Conservation (phyloP, 768 basidiomycete species). For the Mycena rebaudengoi region DNA sequence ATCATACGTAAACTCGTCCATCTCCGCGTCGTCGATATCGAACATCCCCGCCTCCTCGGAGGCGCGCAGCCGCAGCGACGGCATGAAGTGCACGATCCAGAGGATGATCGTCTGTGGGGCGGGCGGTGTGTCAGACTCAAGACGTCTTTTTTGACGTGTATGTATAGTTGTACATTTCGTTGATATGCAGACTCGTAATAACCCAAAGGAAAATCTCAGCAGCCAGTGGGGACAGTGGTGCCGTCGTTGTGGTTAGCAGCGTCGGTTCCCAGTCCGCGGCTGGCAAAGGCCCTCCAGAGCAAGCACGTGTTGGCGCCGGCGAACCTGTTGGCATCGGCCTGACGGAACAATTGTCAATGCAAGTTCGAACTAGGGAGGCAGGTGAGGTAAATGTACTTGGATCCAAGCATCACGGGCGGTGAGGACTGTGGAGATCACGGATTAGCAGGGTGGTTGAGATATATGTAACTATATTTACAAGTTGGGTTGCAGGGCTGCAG, state of each 20-base stretch:
- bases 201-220: too few relatives aligned
- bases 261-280: slow-evolving; percentile 1
- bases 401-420: slow-evolving; percentile 9
- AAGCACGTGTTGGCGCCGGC: slow-evolving; percentile 6
- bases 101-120: slow-evolving; percentile 74
- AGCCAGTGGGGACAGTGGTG: neutral
- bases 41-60: slow-evolving; percentile 74
- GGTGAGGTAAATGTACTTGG: too few relatives aligned
- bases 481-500: slow-evolving; percentile 44
- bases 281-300: slow-evolving; percentile 7
- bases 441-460: neutral
- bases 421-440: neutral
- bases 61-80: slow-evolving; percentile 77
- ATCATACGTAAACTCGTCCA: slow-evolving; percentile 91
- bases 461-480: neutral
- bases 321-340: slow-evolving; percentile 8
- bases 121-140: neutral
- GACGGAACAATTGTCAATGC: too few relatives aligned
- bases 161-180: too few relatives aligned
- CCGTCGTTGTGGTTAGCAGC: slow-evolving; percentile 3
- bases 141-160: too few relatives aligned
- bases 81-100: slow-evolving; percentile 89
- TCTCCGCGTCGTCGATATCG: slow-evolving; percentile 89
- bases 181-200: too few relatives aligned
- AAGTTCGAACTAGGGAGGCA: too few relatives aligned